Percentiles rank a stretch among this genome's conserved stretches.
phyloP scores from a whole-genome alignment of 2,329 filamentous ascomycete genomes.

The Cryphonectria parasitica region DNA sequence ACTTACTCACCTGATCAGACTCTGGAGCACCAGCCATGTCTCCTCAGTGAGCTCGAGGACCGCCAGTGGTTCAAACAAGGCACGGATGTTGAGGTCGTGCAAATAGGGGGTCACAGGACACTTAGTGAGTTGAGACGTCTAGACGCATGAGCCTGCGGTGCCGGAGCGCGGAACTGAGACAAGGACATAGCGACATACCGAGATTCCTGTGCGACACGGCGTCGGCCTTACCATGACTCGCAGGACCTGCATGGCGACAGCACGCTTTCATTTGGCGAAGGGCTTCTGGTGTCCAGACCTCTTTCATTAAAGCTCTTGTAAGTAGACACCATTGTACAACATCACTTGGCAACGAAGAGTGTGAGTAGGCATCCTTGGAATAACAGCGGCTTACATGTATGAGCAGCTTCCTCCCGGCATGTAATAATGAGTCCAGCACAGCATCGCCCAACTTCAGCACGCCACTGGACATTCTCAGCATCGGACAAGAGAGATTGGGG shows the following conservation, averaged over 20 bases:
- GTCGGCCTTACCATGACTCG: constrained; percentile 16
- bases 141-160: constrained; percentile 1
- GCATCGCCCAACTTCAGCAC: not conserved
- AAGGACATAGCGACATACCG: constrained; percentile 20
- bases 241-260: constrained; percentile 13
- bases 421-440: not conserved
- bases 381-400: not conserved
- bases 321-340: not conserved
- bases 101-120: constrained; percentile 24
- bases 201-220: constrained; percentile 12
- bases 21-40: constrained; percentile 23
- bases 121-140: constrained; percentile 23
- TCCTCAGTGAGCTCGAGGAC: constrained; percentile 21
- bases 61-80: constrained; percentile 18
- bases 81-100: constrained; percentile 23
- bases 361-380: not conserved
- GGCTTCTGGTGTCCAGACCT: not conserved
- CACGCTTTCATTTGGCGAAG: not conserved
- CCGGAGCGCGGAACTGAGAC: not conserved
- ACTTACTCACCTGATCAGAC: constrained; percentile 24
- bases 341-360: not conserved
- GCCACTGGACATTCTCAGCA: constrained; percentile 14
- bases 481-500: constrained; percentile 18
- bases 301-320: constrained; percentile 27
- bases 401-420: constrained; percentile 23